Conservation (phyloP, 1,284 basidiomycete genomes). For the Apiotrichum mycotoxinovorans region DNA sequence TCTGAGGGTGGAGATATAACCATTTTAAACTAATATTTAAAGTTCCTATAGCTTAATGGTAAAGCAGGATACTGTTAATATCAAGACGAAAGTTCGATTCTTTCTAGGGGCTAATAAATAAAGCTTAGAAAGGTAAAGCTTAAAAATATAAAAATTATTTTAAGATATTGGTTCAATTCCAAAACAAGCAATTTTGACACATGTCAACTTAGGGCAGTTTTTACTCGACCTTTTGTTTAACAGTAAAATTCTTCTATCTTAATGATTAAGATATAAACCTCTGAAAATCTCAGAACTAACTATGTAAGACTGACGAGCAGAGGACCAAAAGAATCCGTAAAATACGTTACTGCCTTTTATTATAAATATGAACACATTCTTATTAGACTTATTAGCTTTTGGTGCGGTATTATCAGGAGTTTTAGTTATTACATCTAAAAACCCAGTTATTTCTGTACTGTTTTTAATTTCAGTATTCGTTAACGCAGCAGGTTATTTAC, state of each 20-base stretch:
- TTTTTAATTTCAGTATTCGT: background rate
- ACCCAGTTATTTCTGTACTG: constrained; percentile 39
- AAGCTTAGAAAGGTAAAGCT: no score
- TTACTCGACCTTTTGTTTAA: constrained; percentile 25
- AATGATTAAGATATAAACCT: constrained; percentile 46
- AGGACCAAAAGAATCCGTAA: constrained; percentile 45
- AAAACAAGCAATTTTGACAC: background rate
- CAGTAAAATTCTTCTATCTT: constrained; percentile 47
- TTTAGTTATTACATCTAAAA: constrained; percentile 17
- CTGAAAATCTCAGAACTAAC: constrained; percentile 19
- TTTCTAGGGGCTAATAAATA: no score
- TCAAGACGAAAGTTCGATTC: no score
- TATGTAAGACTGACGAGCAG: no score
- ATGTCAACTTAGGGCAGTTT: constrained; percentile 3
- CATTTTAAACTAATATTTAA: no score
- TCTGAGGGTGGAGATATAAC: no score
- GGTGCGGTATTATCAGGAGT: constrained; percentile 28
- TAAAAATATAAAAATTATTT: no score
- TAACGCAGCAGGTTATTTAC: no score
- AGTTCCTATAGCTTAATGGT: no score
- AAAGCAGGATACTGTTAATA: no score
- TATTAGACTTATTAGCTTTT: constrained; percentile 36
- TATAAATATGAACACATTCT: constrained; percentile 26
- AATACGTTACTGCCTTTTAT: constrained; percentile 8
- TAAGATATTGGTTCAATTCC: background rate